A percentile compares a stretch with the other conserved stretches of the same genome.
Evolutionary conservation across 768 basidiomycete genomes (phyloP).

Genomic region (Cystoderma amianthinum): DNA sequence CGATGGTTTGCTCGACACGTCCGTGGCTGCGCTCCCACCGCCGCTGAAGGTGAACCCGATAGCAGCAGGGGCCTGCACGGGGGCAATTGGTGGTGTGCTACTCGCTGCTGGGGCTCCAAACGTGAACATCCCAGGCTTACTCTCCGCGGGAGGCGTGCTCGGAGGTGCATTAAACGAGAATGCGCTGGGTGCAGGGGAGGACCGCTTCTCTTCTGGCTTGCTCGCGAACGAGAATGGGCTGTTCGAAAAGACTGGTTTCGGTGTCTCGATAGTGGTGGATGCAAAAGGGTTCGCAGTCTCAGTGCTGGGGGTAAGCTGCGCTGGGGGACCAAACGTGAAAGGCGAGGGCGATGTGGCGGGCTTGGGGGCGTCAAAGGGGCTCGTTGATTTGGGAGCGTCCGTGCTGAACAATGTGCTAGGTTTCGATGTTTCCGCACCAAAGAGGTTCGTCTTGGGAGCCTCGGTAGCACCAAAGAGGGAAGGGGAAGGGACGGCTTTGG

Average conservation of each 20-base stretch:
- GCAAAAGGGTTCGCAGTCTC: slow-evolving; percentile 9
- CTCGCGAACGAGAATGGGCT: slow-evolving; percentile 8
- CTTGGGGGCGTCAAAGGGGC: slow-evolving; percentile 11
- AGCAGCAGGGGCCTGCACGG: slow-evolving; percentile 18
- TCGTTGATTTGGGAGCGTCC: slow-evolving; percentile 4
- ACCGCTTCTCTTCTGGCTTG: slow-evolving; percentile 5
- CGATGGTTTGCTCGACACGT: slow-evolving; percentile 40
- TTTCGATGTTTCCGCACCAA: slow-evolving; percentile 12
- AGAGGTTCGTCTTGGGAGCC: slow-evolving; percentile 8
- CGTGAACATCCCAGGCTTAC: slow-evolving; percentile 23
- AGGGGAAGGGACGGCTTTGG: slow-evolving; percentile 6
- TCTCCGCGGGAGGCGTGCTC: slow-evolving; percentile 22
- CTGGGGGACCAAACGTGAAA: slow-evolving; percentile 22
- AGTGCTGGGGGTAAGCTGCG: slow-evolving; percentile 6
- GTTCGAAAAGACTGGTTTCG: slow-evolving; percentile 35
- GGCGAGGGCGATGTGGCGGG: slow-evolving; percentile 22
- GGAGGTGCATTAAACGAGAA: slow-evolving; percentile 41
- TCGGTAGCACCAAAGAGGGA: slow-evolving; percentile 9
- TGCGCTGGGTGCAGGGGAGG: slow-evolving; percentile 14
- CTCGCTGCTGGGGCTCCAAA: slow-evolving; percentile 30
- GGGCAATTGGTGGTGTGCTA: slow-evolving; percentile 11
- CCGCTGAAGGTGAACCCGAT: slow-evolving; percentile 43
- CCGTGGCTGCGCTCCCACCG: slow-evolving; percentile 34
- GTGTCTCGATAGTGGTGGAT: slow-evolving; percentile 16
- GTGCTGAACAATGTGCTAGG: slow-evolving; percentile 4